These are phyloP conservation scores for Aspergillus tanneri DNA, from an alignment of 2,329 filamentous ascomycete species.

Conservation along the genomic window DNA sequence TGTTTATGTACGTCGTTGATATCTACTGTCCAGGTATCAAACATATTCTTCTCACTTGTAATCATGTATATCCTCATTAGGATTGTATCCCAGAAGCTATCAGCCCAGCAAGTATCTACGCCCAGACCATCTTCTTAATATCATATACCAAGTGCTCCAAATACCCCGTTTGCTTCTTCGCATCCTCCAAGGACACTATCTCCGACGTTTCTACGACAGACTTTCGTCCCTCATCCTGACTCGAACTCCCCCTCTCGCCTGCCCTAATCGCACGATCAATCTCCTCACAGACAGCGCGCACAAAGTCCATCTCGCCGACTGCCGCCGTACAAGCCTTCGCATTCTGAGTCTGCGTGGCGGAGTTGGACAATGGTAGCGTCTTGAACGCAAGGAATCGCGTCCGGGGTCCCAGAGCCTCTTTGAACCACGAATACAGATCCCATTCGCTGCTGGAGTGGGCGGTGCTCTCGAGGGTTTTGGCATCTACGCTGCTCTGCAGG, in stretches of 20 bases:
- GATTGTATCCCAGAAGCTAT: neutral
- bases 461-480: conserved; percentile 28
- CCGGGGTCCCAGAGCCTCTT: conserved; percentile 27
- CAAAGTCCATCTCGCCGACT: conserved; percentile 54
- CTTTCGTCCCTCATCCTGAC: conserved; percentile 12
- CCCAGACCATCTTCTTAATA: conserved; percentile 92
- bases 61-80: too few relatives aligned
- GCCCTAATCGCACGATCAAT: conserved; percentile 66
- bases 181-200: conserved; percentile 81
- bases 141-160: conserved; percentile 85
- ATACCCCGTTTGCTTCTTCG: conserved; percentile 80
- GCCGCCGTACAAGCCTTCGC: conserved; percentile 16
- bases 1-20: too few relatives aligned
- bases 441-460: conserved; percentile 36
- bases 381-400: conserved; percentile 46
- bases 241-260: conserved; percentile 43
- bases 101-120: conserved; percentile 33
- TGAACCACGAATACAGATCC: conserved; percentile 45
- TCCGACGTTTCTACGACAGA: conserved; percentile 58
- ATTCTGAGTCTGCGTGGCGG: conserved; percentile 22
- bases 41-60: too few relatives aligned
- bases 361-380: conserved; percentile 39
- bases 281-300: conserved; percentile 68
- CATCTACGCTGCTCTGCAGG: conserved; percentile 59
- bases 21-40: too few relatives aligned